Evolutionary conservation across 768 basidiomycete genomes (phyloP).

Genomic region (Hortiboletus flavorubellus): DNA sequence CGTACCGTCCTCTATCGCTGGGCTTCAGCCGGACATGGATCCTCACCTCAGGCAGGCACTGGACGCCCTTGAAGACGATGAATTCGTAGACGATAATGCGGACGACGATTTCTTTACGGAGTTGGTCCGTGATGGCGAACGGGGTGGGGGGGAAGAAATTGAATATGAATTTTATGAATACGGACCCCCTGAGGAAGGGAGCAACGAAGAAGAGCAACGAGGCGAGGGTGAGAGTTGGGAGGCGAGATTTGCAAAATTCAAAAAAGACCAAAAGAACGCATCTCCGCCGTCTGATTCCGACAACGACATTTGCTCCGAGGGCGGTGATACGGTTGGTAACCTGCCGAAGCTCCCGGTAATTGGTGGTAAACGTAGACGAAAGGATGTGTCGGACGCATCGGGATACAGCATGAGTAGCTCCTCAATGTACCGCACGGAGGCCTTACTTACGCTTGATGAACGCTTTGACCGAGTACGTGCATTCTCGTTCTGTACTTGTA

Average conservation of each 20-base stretch:
- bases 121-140: constrained; percentile 69
- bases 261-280: constrained; percentile 41
- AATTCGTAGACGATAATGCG: constrained; percentile 77
- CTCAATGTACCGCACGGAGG: constrained; percentile 91
- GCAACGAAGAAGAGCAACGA: constrained; percentile 24
- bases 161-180: constrained; percentile 68
- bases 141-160: constrained; percentile 54
- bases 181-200: constrained; percentile 20
- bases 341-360: constrained; percentile 76
- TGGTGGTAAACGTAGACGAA: constrained; percentile 70
- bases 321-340: constrained; percentile 75
- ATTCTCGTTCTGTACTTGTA: background rate
- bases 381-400: constrained; percentile 79
- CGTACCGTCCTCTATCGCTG: constrained; percentile 77
- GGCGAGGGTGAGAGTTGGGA: constrained; percentile 59
- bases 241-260: constrained; percentile 77
- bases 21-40: constrained; percentile 95
- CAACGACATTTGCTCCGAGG: constrained; percentile 58
- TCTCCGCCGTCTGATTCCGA: constrained; percentile 41
- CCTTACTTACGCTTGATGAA: constrained; percentile 85
- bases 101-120: constrained; percentile 77
- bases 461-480: constrained; percentile 82
- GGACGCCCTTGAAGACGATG: constrained; percentile 94
- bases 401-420: constrained; percentile 98
- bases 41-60: constrained; percentile 89